Evolutionary conservation across 306 rosid species (phyloP), one percentile per base, ranked within the genome.

Genomic region (Castanopsis chinensis): DNA sequence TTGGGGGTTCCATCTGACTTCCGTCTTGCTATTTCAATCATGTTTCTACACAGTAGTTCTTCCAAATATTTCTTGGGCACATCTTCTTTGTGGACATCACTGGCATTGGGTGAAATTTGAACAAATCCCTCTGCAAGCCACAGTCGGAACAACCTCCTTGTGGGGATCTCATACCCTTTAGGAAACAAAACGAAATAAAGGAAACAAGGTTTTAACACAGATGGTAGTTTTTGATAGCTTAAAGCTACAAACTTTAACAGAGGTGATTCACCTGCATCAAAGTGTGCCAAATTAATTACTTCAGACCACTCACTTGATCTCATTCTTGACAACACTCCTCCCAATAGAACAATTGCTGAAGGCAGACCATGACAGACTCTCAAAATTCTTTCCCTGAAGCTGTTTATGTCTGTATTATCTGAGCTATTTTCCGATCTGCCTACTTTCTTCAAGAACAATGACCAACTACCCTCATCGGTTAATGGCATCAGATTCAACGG

Each of bases 181-280:
- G 82, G 82, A 60, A 79, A 79, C 5, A 79, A 14, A 14, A 21
- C 63, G 59, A 79, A 28, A 59, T 78, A 78, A n/a, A 78, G 76
- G 30, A 60, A 64, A n/a, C 79, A 76, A 2, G 37, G 59, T 11
- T 68, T 76, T 7, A 43, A 21, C 25, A 6, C 19, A 41, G 15
- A 35, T n/a, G 45, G 61, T 15, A 76, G 72, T 2, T 18, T 23
- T 20, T 49, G 28, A 61, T 37, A 61, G 3, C 27, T 17, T 3
- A 58, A 33, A 58, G 5, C 55, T 9, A 32, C 6, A 3, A 35
- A n/a, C 11, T 18, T 17, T 2, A 6, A 59, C 7, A 33, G 19
- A 21, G 18, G 3, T 14, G 56, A 37, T 33, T 15, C 17, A 37
- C 41, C 72, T 32, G 35, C 35, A 32, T 32, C 23, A 35, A 14